A percentile compares a stretch with the other conserved stretches of the same genome.
Evolutionary conservation across 2,329 filamentous ascomycete species (phyloP).

Genomic region (Diaporthe sp.): DNA sequence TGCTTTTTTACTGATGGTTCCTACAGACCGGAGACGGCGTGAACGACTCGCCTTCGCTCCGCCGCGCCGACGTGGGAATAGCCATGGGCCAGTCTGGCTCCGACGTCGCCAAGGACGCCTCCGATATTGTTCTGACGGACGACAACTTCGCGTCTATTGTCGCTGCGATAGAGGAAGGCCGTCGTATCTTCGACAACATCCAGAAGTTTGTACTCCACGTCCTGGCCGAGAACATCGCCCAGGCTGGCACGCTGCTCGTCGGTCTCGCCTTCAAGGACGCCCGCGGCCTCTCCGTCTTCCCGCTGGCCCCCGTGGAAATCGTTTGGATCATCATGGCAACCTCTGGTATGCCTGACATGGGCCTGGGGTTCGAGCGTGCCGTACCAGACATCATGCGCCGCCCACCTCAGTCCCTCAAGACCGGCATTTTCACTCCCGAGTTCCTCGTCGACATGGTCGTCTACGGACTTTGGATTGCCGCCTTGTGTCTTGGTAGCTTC

Average conservation of each 20-base stretch:
- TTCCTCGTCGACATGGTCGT: constrained; percentile 73
- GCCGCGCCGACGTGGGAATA: constrained; percentile 75
- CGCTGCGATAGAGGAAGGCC: constrained; percentile 71
- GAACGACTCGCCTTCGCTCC: constrained; percentile 75
- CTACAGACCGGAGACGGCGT: constrained; percentile 77
- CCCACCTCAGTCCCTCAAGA: constrained; percentile 69
- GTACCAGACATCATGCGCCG: constrained; percentile 75
- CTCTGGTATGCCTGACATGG: constrained; percentile 78
- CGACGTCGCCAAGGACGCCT: constrained; percentile 74
- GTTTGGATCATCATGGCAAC: constrained; percentile 83
- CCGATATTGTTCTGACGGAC: constrained; percentile 76
- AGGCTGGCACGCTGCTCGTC: constrained; percentile 75
- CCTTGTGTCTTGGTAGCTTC: constrained; percentile 69
- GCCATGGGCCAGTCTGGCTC: constrained; percentile 72
- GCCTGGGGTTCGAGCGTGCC: constrained; percentile 77
- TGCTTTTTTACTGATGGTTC: not conserved
- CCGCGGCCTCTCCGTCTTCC: constrained; percentile 75
- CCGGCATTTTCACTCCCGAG: constrained; percentile 74
- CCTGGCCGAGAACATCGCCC: constrained; percentile 75
- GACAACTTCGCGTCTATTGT: constrained; percentile 80
- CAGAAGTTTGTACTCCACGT: constrained; percentile 78
- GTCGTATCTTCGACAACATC: constrained; percentile 76
- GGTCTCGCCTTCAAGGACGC: constrained; percentile 77
- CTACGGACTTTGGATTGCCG: constrained; percentile 75
- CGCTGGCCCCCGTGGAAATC: constrained; percentile 77